Evolutionary conservation across 495 filamentous ascomycete species (phyloP), one percentile per base, ranked within the genome.

Genomic region (Tuber aestivum): DNA sequence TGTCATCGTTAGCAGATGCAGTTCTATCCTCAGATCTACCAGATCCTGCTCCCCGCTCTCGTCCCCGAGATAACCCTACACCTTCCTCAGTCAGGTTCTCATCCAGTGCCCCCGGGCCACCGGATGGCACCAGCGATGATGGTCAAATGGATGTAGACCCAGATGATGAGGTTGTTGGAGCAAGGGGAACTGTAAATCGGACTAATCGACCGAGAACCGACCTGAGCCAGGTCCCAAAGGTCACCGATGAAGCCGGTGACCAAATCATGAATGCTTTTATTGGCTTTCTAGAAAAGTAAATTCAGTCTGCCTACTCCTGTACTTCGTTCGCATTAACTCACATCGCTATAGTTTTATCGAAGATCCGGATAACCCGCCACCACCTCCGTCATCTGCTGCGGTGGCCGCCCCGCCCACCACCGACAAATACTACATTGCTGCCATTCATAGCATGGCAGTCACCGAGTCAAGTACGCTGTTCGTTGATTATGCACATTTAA

Each of bases 361-460:
- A 80, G 92, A 95, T 38, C 90, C 91, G 6, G 86, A 87, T 7
- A 87, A 90, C 8, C 94, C 93, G 18, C 90, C 87, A 20, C 90
- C 91, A 18, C 92, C 92, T 1, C 88, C 90, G 0, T 94, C 94
- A 37, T 80, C 77, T 20, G 77, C 77, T 42, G 73, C 74, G 18
- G 77, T 72, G 21, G 56, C 70, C 41, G 75, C 74, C 50, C 79
- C 73, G n/a, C 77, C 78, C 21, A 79, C 72, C 37, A 95, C 92
- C 35, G 92, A 97, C 83, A 95, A 93, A 83, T 97, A 97, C 86
- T 99, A 99, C 84, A 89, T 99, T 79, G 93, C 93, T 27, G 96
- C 97, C 83, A 95, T 99, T 74, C 92, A 97, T 80, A 93, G 93
- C 74, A 90, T 99, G 88, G 87, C 88, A 35, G 90, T 90, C 74